These are phyloP conservation scores for Lentinus brumalis DNA, from an alignment of 768 basidiomycete species.

Conservation along the genomic window DNA sequence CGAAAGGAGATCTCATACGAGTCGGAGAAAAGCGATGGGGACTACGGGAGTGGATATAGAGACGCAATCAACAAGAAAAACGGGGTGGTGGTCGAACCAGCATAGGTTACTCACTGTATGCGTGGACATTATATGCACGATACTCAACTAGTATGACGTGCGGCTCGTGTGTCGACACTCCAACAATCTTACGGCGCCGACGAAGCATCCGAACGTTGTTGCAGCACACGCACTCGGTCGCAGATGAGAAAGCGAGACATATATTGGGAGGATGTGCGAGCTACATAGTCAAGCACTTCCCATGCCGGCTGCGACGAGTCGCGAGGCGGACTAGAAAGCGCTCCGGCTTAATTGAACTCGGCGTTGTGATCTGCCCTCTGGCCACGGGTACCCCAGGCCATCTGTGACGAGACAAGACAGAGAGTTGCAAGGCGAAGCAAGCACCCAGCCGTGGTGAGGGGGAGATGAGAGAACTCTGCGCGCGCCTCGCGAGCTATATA, in stretches of 20 bases:
- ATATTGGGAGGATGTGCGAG: constrained; percentile 49
- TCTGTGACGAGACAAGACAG: constrained; percentile 34
- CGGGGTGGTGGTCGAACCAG: not conserved
- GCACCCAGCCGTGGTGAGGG: constrained; percentile 43
- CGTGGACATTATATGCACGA: no score
- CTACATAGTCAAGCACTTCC: constrained; percentile 76
- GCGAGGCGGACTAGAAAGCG: constrained; percentile 45
- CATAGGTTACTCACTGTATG: no score
- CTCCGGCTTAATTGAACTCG: constrained; percentile 85
- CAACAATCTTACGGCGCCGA: not conserved
- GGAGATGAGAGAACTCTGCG: constrained; percentile 19
- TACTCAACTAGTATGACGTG: not conserved
- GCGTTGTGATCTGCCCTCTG: constrained; percentile 42
- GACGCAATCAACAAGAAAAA: not conserved
- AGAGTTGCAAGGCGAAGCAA: constrained; percentile 55
- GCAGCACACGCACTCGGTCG: not conserved
- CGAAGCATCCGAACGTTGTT: not conserved
- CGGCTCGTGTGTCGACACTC: not conserved
- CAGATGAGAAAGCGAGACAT: not conserved
- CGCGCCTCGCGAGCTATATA: not conserved
- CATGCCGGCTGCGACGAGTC: constrained; percentile 41
- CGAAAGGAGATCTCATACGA: not conserved
- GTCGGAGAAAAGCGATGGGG: not conserved
- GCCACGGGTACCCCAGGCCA: constrained; percentile 57
- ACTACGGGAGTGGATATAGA: not conserved